phyloP scores from a whole-genome alignment of 2,329 filamentous ascomycete genomes.

The Neurospora sp. region DNA sequence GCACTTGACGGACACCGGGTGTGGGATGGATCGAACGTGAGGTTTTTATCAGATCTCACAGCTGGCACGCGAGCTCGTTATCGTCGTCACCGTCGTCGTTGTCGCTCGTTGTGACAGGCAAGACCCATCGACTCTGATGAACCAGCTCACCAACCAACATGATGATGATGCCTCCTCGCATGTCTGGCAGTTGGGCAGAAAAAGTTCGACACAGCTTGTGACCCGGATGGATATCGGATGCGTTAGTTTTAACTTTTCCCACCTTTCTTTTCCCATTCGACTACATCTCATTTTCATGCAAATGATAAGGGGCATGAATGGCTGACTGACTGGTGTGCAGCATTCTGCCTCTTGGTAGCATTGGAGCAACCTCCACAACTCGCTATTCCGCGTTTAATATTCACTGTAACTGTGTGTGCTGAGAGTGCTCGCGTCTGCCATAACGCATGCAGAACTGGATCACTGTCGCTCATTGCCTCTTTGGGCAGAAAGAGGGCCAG shows the following conservation, averaged over 20 bases:
- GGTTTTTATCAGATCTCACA: not conserved
- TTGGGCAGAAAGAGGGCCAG: not conserved
- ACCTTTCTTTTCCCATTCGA: not conserved
- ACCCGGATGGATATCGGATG: not conserved
- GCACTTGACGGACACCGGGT: not conserved
- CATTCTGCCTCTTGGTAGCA: not conserved
- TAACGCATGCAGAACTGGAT: slow-evolving; percentile 6
- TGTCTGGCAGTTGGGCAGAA: not conserved
- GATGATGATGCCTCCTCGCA: not conserved
- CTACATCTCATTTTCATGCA: not conserved
- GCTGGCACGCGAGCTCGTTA: not conserved
- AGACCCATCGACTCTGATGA: not conserved
- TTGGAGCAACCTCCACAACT: not conserved
- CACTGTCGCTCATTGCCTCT: slow-evolving; percentile 7
- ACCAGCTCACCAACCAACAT: not conserved
- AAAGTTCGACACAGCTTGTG: not conserved
- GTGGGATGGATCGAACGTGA: not conserved
- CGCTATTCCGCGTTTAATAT: not conserved
- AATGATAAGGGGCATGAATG: not conserved
- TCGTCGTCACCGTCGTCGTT: not conserved
- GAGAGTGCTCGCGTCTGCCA: not conserved
- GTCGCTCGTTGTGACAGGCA: not conserved
- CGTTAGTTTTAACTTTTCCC: not conserved
- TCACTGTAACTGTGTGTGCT: not conserved
- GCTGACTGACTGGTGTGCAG: not conserved